These are phyloP conservation scores for Aspergillus incahuasiensis DNA, from an alignment of 495 filamentous ascomycete species.

Conservation along the genomic window DNA sequence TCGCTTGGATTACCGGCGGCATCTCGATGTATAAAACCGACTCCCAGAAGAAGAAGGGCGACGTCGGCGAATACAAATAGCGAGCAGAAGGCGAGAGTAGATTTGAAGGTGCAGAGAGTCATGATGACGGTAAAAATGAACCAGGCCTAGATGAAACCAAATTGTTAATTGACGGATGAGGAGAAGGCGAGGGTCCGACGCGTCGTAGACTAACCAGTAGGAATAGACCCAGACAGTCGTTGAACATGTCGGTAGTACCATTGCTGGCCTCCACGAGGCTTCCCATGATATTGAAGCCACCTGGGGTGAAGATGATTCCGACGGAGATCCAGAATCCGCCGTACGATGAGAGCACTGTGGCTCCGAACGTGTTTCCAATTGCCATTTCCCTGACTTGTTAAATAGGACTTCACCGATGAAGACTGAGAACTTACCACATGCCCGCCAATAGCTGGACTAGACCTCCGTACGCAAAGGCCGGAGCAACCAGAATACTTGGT, in stretches of 20 bases:
- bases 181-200: too few species aligned
- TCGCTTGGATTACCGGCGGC: slow-evolving; percentile 37
- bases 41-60: slow-evolving; percentile 72
- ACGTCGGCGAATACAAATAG: slow-evolving; percentile 86
- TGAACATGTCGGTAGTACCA: slow-evolving; percentile 40
- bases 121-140: slow-evolving; percentile 86
- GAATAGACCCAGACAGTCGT: slow-evolving; percentile 71
- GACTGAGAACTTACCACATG: slow-evolving; percentile 73
- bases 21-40: slow-evolving; percentile 54
- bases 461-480: slow-evolving; percentile 69
- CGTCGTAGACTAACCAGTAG: slow-evolving; percentile 51
- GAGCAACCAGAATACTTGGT: slow-evolving; percentile 59
- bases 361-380: slow-evolving; percentile 88
- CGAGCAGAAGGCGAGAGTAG: slow-evolving; percentile 84
- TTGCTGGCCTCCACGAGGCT: slow-evolving; percentile 40
- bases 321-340: slow-evolving; percentile 93
- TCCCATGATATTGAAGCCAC: slow-evolving; percentile 55
- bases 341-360: slow-evolving; percentile 89
- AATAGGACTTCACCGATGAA: background rate
- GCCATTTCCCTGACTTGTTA: slow-evolving; percentile 79
- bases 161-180: background rate
- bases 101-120: slow-evolving; percentile 76
- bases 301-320: slow-evolving; percentile 74
- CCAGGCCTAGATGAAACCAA: slow-evolving; percentile 57
- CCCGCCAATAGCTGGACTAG: slow-evolving; percentile 80